phyloP scores from a whole-genome alignment of 306 rosid species.

The Trifolium fragiferum region DNA sequence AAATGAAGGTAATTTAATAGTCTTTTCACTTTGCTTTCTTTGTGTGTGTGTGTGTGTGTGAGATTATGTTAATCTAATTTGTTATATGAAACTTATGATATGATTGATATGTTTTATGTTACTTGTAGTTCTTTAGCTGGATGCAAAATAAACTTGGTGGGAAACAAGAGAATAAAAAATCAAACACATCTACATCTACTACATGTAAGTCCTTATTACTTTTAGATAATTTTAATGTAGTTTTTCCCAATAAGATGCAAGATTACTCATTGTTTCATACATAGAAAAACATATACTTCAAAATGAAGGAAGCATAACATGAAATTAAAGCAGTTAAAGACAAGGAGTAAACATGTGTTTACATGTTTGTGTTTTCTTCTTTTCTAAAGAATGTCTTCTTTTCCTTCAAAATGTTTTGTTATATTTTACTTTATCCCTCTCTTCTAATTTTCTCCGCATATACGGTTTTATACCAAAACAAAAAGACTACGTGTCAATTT shows the following conservation, averaged over 20 bases:
- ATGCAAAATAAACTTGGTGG: constrained; percentile 84
- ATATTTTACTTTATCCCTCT: constrained; percentile 3
- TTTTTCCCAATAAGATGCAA: constrained; percentile 22
- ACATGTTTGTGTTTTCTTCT: neutral
- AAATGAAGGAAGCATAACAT: constrained; percentile 38
- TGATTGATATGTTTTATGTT: constrained; percentile 23
- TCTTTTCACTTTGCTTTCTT: neutral
- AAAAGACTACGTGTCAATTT: neutral
- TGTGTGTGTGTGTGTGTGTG: neutral
- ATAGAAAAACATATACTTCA: constrained; percentile 41
- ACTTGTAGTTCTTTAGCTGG: constrained; percentile 85
- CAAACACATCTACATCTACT: constrained; percentile 49
- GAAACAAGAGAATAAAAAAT: constrained; percentile 66
- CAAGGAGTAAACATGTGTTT: constrained; percentile 38
- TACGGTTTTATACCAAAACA: neutral
- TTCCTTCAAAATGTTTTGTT: too few relatives aligned
- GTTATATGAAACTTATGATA: neutral
- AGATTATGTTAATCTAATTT: constrained; percentile 14
- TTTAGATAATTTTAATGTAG: neutral
- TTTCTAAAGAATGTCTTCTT: neutral
- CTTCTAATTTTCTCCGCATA: neutral
- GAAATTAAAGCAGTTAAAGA: constrained; percentile 21
- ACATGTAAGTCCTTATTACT: constrained; percentile 59
- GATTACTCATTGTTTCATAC: constrained; percentile 24
- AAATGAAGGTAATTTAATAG: constrained; percentile 69